Base-by-base conservation (phyloP, 768 basidiomycete genomes). In the Boletus reticulatus region DNA sequence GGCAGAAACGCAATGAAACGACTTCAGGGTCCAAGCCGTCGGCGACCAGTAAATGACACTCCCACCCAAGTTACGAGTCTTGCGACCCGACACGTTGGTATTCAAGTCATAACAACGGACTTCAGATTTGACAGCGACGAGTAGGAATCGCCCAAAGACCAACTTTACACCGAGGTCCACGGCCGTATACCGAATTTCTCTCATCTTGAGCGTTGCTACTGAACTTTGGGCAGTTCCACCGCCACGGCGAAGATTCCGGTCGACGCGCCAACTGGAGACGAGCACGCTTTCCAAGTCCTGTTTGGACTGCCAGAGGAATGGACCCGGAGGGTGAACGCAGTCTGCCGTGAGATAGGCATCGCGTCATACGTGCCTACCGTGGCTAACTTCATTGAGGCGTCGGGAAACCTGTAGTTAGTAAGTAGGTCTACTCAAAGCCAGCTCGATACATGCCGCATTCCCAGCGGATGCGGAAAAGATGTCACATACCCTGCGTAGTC, bases 271-370 rank as follows among this genome's bases (percentile, higher is more conserved):
- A 24, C 58, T 54, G 4, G 52, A 16, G 19, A 62, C 45, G 17
- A 67, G 53, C 1, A 34, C 41, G 1, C 42, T 37, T 56, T 67
- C 65, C 13, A 67, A 42, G 24, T 60, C 63, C 19, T 14, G 32
- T 8, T 53, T 48, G 6, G 56, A 52, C n/a, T 68, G 66, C 2
- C 45, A 58, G 34, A 27, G 50, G 16, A 59, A 58, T 14, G 63
- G 66, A 0, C 65, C 65, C 1, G 66, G 60, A 24, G 56, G 63
- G 24, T 43, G 50, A 51, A 65, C 20, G 13, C 62, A 53, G 4
- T 48, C 19, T 36, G 56, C 48, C 0, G 24, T 48, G 41, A 59
- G 53, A 54, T 65, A 65, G n/a, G 50, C 49, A 6, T 55, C 24
- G 13, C 53, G 51, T 63, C 65, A 66, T 14, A 67, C 19, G 7